Base-by-base conservation (phyloP, 441 rosid species). In the Hura crepitans region DNA sequence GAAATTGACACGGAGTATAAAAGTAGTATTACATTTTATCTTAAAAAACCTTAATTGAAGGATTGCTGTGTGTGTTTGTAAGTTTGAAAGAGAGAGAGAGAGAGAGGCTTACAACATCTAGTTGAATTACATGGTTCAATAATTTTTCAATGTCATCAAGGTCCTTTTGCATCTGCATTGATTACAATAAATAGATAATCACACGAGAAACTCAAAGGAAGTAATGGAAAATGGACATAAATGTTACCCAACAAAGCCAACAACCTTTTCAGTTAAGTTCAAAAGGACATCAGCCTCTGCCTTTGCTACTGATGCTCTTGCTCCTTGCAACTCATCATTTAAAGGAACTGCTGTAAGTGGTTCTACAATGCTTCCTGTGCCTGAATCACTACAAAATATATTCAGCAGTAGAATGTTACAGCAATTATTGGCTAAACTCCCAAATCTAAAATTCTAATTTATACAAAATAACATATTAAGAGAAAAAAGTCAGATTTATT, bases 251-350 rank as follows among this genome's bases (percentile, higher is more conserved):
- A 61, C 17, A 64, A 63, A 75, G 59, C 75, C 62, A 50, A 64
- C 67, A 69, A 94, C 99, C 96, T 87, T 89, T 81, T 85, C 86
- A 72, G 96, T 86, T 74, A 94, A 72, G 82, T 78, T 86, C 66
- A 85, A 66, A 63, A 91, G 94, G 80, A 90, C 87, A 25, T 85
- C 96, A 71, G 82, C 84, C 84, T 94, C 97, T 55, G 97, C 97
- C 82, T 85, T 84, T 64, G 91, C 83, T 74, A 82, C 90, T 57
- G 76, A 77, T 75, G 81, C 88, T 80, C 91, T 87, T 30, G 94
- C 96, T 73, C 74, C 82, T 79, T 90, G 88, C 79, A 94, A 78
- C 75, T 94, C 97, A 72, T 90, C 99, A 71, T 94, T 92, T 75
- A 92, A 78, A 75, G 92, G 83, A 75, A 90, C 88, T 7, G 93